Evolutionary conservation across 2,329 filamentous ascomycete species (phyloP).

Genomic region (Colletotrichum godetiae): DNA sequence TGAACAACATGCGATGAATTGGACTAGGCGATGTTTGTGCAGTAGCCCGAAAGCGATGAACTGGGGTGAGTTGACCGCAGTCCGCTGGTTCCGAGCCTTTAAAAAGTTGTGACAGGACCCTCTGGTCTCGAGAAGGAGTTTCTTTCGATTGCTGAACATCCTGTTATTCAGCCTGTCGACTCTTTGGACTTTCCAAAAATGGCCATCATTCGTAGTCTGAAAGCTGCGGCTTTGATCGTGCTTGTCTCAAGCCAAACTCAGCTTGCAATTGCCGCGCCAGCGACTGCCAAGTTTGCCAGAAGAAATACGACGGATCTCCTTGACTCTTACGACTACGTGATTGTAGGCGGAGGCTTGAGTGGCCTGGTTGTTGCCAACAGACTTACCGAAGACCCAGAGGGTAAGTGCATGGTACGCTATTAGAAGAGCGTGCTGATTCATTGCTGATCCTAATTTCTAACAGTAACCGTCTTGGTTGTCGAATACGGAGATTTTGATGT

Average conservation of each 20-base stretch:
- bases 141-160: neutral
- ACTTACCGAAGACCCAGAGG: conserved; percentile 45
- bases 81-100: neutral
- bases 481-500: conserved; percentile 37
- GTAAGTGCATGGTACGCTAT: neutral
- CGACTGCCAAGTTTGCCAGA: conserved; percentile 17
- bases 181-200: neutral
- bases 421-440: too few relatives aligned
- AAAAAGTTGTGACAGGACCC: neutral
- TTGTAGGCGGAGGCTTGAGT: conserved; percentile 49
- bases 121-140: neutral
- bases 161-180: neutral
- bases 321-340: conserved; percentile 47
- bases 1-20: neutral
- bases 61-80: neutral
- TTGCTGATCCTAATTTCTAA: neutral
- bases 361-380: conserved; percentile 51
- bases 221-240: neutral
- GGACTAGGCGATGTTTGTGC: conserved; percentile 1
- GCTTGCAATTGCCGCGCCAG: neutral
- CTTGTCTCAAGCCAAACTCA: conserved; percentile 2
- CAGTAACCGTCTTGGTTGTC: conserved; percentile 43
- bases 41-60: neutral
- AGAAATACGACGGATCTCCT: conserved; percentile 3
- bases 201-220: neutral